These are phyloP conservation scores for Neurospora sublineolata DNA, from an alignment of 495 filamentous ascomycete species.

Conservation along the genomic window DNA sequence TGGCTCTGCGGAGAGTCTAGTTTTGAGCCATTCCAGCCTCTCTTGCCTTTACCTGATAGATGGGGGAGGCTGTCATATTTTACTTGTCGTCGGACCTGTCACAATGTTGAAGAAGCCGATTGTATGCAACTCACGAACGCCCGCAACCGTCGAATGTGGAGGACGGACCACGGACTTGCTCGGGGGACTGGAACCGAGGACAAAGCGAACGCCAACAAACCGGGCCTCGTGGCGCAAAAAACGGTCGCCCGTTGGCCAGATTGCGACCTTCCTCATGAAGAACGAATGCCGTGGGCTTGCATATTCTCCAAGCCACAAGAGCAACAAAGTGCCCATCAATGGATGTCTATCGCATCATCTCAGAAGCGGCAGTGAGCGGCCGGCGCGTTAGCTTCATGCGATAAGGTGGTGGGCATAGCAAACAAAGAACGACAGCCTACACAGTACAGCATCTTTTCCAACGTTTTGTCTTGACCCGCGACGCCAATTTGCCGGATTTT, in stretches of 20 bases:
- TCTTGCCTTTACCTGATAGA: not conserved
- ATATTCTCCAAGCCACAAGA: not conserved
- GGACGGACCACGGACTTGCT: not conserved
- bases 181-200: not conserved
- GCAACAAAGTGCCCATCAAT: not conserved
- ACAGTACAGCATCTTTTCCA: not conserved
- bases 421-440: not conserved
- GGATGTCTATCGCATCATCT: not conserved
- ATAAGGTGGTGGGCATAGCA: not conserved
- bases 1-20: not conserved
- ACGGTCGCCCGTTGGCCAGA: not conserved
- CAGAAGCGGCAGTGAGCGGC: not conserved
- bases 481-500: not conserved
- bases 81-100: not conserved
- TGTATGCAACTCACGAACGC: not conserved
- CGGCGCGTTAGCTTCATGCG: not conserved
- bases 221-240: not conserved
- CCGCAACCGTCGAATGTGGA: not conserved
- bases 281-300: not conserved
- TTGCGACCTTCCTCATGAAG: not conserved
- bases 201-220: not conserved
- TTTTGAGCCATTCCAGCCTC: not conserved
- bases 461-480: not conserved
- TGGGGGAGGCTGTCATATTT: not conserved
- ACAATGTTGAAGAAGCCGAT: not conserved